These are phyloP conservation scores for Vararia minispora DNA, from an alignment of 768 basidiomycete species.

Conservation along the genomic window DNA sequence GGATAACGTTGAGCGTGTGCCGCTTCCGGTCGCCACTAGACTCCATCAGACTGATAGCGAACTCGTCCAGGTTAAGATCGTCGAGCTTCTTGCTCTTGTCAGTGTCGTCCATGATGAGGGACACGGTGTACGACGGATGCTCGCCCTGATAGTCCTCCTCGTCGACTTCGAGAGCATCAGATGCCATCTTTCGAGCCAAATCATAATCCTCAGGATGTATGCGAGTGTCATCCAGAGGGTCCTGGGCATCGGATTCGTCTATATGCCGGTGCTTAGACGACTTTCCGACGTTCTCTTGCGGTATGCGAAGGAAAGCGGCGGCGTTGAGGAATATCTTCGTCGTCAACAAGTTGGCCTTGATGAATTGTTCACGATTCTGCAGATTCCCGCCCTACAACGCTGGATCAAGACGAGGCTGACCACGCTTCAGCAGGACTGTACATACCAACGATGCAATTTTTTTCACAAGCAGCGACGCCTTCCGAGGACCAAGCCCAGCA, in stretches of 20 bases:
- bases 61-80: slow-evolving; percentile 91
- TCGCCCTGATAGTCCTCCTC: slow-evolving; percentile 92
- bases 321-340: slow-evolving; percentile 89
- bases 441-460: slow-evolving; percentile 69
- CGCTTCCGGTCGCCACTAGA: slow-evolving; percentile 81
- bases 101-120: slow-evolving; percentile 71
- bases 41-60: slow-evolving; percentile 84
- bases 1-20: slow-evolving; percentile 80
- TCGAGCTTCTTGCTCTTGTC: slow-evolving; percentile 73
- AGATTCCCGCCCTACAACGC: slow-evolving; percentile 68
- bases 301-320: slow-evolving; percentile 82
- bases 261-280: slow-evolving; percentile 45
- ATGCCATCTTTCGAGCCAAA: slow-evolving; percentile 95
- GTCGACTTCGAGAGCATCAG: slow-evolving; percentile 93
- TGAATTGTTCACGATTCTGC: slow-evolving; percentile 79
- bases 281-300: slow-evolving; percentile 55
- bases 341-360: slow-evolving; percentile 67
- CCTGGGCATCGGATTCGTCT: slow-evolving; percentile 62
- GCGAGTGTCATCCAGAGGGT: slow-evolving; percentile 90
- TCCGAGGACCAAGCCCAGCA: slow-evolving; percentile 89
- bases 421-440: slow-evolving; percentile 10
- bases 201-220: slow-evolving; percentile 98
- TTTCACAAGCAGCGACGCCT: slow-evolving; percentile 75
- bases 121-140: slow-evolving; percentile 85
- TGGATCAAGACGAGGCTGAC: slow-evolving; percentile 3